A percentile compares a stretch with the other conserved stretches of the same genome.
Evolutionary conservation across 768 basidiomycete genomes (phyloP).

Genomic region (Podaxis sp.): DNA sequence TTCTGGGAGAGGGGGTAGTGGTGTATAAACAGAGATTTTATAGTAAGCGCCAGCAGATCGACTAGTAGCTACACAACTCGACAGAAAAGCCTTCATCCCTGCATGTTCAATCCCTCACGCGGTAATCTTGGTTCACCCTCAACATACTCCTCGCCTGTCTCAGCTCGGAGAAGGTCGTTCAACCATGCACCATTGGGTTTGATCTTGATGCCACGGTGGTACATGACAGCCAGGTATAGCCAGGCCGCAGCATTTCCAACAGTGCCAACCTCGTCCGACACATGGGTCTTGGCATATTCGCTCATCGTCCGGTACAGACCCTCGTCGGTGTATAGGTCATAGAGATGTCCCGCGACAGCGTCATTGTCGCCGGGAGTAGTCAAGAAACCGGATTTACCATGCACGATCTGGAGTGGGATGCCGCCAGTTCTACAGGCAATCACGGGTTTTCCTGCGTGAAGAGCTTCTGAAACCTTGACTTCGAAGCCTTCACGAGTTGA

Average conservation of each 20-base stretch:
- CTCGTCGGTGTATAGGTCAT: slow-evolving; percentile 75
- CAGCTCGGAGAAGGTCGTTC: slow-evolving; percentile 76
- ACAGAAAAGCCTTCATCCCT: slow-evolving; percentile 34
- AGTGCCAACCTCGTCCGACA: slow-evolving; percentile 81
- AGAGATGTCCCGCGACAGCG: slow-evolving; percentile 73
- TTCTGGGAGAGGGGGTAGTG: background rate
- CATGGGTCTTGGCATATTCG: slow-evolving; percentile 69
- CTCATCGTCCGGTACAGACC: slow-evolving; percentile 62
- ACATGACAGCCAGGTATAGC: slow-evolving; percentile 76
- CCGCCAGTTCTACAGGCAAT: slow-evolving; percentile 86
- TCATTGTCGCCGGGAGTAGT: slow-evolving; percentile 75
- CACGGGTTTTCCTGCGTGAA: slow-evolving; percentile 86
- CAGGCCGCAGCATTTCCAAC: slow-evolving; percentile 73
- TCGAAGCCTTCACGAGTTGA: slow-evolving; percentile 96
- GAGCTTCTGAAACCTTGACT: slow-evolving; percentile 95
- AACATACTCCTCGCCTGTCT: slow-evolving; percentile 69
- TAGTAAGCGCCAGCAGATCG: background rate
- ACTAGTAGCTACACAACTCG: background rate
- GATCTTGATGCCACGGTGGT: slow-evolving; percentile 70
- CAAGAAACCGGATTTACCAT: slow-evolving; percentile 88
- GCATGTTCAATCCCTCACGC: slow-evolving; percentile 55
- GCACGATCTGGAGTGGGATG: slow-evolving; percentile 87
- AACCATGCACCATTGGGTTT: slow-evolving; percentile 82
- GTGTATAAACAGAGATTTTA: background rate
- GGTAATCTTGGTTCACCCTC: slow-evolving; percentile 72